Base-by-base conservation (phyloP, 129 eudicot species). In the Heracleum sosnowskyi region DNA sequence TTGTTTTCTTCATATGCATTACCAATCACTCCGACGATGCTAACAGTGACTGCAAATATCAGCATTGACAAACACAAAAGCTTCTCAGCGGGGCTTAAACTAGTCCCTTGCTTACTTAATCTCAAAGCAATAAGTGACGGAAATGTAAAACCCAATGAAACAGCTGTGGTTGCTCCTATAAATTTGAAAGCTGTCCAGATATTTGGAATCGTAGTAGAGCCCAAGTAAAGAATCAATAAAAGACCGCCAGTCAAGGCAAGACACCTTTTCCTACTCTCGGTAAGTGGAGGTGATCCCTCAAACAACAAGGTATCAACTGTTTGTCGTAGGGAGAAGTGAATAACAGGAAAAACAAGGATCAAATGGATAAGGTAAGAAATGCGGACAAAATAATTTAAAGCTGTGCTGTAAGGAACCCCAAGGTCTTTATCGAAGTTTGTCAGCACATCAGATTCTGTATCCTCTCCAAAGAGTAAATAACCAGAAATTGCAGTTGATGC, bases 181-280 rank as follows among this genome's bases (percentile, higher is more conserved):
- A 95, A 90, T 79, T 95, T 95, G 78, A 95, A 95, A 42, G 99
- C 99, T 29, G 94, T 95, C 99, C 98, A 95, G 46, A 93, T 93
- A 44, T 82, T 93, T 6, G 97, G 98, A 73, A 95, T 85, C 90
- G 90, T 86, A 1, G 99, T 91, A 16, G 97, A 95, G 29, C 94
- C 97, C 37, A 90, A 2, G 78, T 91, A 95, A 12, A 89, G 82
- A 37, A 95, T 86, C 77, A 57, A 88, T 73, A 95, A 80, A 28
- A 95, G 89, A 47, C 83, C 89, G 17, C 62, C 75, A 2, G 97
- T 95, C 29, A 90, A 82, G 18, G 37, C 81, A 70, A 87, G 57
- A 79, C 93, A 92, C 79, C 97, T 91, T 81, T 87, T 86, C 80
- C 92, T 85, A 78, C 91, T 91, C 87, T 88, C 97, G 1, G 88